A percentile compares a stretch with the other conserved stretches of the same genome.
These are phyloP conservation scores for bread wheat (Triticum aestivum) DNA, from an alignment of 176 grass and related monocot genomes.

Conservation along the genomic window IWGSC_CS_RefSeq_v2.1 NC_057795.1:660514129-660514628, in stretches of 20 bases:
- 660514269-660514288: conserved; percentile 88
- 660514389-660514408: conserved; percentile 96
- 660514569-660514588: too few relatives aligned
- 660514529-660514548: conserved; percentile 91
- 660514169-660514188: background rate
- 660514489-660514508: conserved; percentile 81
- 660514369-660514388: conserved; percentile 71
- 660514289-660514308: conserved; percentile 99
- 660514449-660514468: conserved; percentile 81
- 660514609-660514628: conserved; percentile 18
- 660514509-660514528: conserved; percentile 84
- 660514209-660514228: conserved; percentile 69
- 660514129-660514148: background rate
- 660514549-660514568: conserved; percentile 63
- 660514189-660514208: background rate
- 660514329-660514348: conserved; percentile 86
- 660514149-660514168: background rate
- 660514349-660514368: conserved; percentile 92
- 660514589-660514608: conserved; percentile 1
- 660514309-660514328: conserved; percentile 83
- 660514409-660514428: conserved; percentile 73
- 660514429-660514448: conserved; percentile 96
- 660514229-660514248: conserved; percentile 83
- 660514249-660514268: conserved; percentile 91
- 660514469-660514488: conserved; percentile 79